phyloP scores from a whole-genome alignment of 306 rosid genomes.

The Malus domestica region DNA sequence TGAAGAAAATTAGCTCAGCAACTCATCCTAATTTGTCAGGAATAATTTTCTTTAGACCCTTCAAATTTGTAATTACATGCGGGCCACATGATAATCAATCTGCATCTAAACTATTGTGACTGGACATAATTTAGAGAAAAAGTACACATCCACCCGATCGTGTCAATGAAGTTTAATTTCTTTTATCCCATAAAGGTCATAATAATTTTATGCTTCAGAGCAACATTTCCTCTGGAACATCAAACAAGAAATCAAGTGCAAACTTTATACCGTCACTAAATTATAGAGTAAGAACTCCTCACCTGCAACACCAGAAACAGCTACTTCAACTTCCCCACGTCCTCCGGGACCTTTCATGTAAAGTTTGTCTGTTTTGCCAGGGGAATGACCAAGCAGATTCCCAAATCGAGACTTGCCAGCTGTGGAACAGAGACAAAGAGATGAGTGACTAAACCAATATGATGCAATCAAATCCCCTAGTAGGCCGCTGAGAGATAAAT shows the following conservation, averaged over 20 bases:
- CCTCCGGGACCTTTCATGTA: constrained; percentile 99
- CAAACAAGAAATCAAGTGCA: not conserved
- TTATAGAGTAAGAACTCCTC: constrained; percentile 4
- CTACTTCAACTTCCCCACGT: constrained; percentile 99
- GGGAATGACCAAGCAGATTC: constrained; percentile 63
- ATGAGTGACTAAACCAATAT: not conserved
- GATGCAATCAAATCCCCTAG: not conserved
- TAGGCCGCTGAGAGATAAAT: not conserved
- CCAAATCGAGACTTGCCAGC: constrained; percentile 89
- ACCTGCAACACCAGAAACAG: constrained; percentile 96
- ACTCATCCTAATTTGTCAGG: not conserved
- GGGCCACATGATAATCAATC: not conserved
- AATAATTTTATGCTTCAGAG: too few relatives aligned
- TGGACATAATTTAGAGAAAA: not conserved
- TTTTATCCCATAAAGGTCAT: not conserved
- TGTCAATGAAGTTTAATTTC: not conserved
- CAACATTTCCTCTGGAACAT: not conserved
- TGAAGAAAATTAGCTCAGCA: not conserved
- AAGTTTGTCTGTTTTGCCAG: constrained; percentile 77
- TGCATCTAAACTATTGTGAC: not conserved
- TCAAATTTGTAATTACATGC: not conserved
- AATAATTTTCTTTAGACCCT: not conserved
- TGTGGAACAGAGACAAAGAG: constrained; percentile 18
- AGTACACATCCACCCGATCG: not conserved
- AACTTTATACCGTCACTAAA: not conserved